Base-by-base conservation (phyloP, 2,329 filamentous ascomycete species). In the Sclerotinia nivalis region DNA sequence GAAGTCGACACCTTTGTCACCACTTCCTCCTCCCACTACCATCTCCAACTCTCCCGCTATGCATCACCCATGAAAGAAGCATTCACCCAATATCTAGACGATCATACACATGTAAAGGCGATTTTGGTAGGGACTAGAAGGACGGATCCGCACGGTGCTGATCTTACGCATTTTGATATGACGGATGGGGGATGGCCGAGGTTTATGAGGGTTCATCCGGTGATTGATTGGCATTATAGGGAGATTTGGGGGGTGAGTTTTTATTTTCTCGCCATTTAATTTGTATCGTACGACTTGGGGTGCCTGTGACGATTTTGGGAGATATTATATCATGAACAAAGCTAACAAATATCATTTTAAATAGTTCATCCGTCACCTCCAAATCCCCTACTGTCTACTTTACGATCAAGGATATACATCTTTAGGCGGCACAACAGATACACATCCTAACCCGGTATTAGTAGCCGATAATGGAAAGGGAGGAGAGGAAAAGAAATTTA, bases 171-270 rank as follows among this genome's bases (percentile, higher is more conserved):
- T 80, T 98, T 98, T 78, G 92, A 97, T 78, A 87, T 86, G 65
- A 99, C 96, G 6, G 96, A 98, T 80, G 84, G 86, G 49, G 93
- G 91, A 2, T 99, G 96, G 96, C 96, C 96, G 49, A 83, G 85
- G 56, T 97, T 98, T 77, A 94, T 98, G 89, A 88, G 96, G 70
- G 86, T 98, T 71, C 93, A 99, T 80, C 95, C 96, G 0, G 92
- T 99, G 13, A 94, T 99, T 77, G 96, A 99, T 81, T 99, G 96
- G 96, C 93, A 96, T 79, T 97, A 97, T 80, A 87, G 88, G 15
- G 95, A 98, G 80, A 95, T 98, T 68, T 98, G 96, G 96, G 88
- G 89, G 25, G 93, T 96, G 78, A 84, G 92, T 85, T 77, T 76
- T 55, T 52, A 12, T n/a, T 37, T 52, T 7, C 31, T 47, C 10